Conservation (phyloP, 805 yeast species). For the Candida nitratophila region DNA sequence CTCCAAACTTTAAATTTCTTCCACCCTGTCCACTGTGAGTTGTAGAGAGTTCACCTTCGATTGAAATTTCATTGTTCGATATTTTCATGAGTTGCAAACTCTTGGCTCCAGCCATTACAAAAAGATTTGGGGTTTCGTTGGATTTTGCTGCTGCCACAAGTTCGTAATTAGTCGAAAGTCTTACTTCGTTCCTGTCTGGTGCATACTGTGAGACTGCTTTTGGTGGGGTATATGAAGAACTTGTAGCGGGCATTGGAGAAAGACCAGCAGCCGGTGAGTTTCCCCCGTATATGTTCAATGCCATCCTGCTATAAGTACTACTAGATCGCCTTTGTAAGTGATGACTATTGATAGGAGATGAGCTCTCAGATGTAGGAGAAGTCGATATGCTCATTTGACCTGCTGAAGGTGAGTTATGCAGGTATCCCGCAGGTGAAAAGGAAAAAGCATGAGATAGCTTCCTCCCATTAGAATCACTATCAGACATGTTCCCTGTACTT, state of each 20-base stretch:
- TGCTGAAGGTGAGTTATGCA: background rate
- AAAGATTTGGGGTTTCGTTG: slow-evolving; percentile 25
- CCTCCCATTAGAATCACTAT: background rate
- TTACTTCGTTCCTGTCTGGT: slow-evolving; percentile 15
- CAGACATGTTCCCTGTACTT: background rate
- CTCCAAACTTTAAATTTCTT: slow-evolving; percentile 30
- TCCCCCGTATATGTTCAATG: slow-evolving; percentile 50
- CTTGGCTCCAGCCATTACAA: slow-evolving; percentile 37
- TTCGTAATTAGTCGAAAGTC: slow-evolving; percentile 27
- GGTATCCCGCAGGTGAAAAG: background rate
- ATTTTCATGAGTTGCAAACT: slow-evolving; percentile 31
- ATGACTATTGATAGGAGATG: background rate
- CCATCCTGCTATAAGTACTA: slow-evolving; percentile 42
- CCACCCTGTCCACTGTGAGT: slow-evolving; percentile 16
- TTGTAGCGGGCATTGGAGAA: slow-evolving; percentile 2
- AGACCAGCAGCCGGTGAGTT: slow-evolving; percentile 11
- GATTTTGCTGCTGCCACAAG: slow-evolving; percentile 26
- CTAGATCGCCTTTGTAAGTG: slow-evolving; percentile 19
- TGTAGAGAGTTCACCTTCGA: slow-evolving; percentile 29
- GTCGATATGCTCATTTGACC: slow-evolving; percentile 4
- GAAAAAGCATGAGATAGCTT: background rate
- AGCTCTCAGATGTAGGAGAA: slow-evolving; percentile 15
- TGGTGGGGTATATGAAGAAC: slow-evolving; percentile 6
- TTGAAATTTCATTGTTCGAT: slow-evolving; percentile 22
- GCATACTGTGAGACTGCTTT: slow-evolving; percentile 12